phyloP scores from a whole-genome alignment of 1,284 basidiomycete genomes.

The Ganoderma meredithae region DNA sequence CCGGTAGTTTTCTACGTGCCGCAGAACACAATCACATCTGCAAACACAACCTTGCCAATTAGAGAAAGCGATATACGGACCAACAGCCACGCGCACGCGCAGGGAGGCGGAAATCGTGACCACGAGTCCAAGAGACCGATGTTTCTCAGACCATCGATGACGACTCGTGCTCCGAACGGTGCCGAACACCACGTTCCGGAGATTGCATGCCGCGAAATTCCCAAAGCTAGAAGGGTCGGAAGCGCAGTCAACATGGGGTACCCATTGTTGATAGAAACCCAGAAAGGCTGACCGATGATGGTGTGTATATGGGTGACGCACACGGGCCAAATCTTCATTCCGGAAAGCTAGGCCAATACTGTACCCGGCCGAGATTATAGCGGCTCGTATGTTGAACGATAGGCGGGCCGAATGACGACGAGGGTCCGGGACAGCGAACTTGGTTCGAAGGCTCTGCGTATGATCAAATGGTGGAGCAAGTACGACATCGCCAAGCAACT shows the following conservation, averaged over 20 bases:
- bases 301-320: conserved; percentile 1
- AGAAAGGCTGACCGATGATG: conserved; percentile 10
- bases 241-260: background rate
- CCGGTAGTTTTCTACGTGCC: background rate
- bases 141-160: background rate
- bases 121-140: background rate
- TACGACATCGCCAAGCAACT: background rate
- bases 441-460: background rate
- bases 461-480: background rate
- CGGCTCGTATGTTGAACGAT: background rate
- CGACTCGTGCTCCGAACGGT: background rate
- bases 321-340: background rate
- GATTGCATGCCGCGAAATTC: background rate
- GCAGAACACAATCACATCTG: background rate
- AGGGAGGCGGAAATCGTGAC: background rate
- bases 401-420: background rate
- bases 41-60: background rate
- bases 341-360: background rate
- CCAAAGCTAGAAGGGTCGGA: conserved; percentile 2
- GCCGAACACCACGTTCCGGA: background rate
- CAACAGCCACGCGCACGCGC: too few species aligned
- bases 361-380: background rate
- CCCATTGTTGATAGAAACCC: background rate
- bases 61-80: background rate
- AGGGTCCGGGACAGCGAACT: background rate